Percentiles rank a stretch among this genome's conserved stretches.
phyloP scores from a whole-genome alignment of 345 rosid species.

The Sonneratia caseolaris region DNA sequence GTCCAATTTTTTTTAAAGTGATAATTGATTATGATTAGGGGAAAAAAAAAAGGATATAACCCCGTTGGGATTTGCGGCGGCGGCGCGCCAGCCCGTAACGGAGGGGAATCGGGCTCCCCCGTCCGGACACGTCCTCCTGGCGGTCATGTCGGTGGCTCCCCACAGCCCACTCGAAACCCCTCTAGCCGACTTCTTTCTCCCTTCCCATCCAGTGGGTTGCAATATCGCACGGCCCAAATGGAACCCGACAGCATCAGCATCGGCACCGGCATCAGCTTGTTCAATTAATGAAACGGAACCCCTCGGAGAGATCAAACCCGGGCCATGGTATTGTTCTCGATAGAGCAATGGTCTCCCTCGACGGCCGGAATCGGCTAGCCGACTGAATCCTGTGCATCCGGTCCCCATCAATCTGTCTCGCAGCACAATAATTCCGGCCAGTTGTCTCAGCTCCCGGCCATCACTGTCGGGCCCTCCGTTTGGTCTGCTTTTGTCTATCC shows the following conservation, averaged over 20 bases:
- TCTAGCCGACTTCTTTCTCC: neutral
- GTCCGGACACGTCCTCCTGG: constrained; percentile 42
- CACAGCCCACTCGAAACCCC: constrained; percentile 16
- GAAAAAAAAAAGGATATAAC: neutral
- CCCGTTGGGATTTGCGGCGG: constrained; percentile 4
- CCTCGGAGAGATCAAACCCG: no score
- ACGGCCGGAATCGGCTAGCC: neutral
- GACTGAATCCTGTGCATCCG: neutral
- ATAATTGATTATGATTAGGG: no score
- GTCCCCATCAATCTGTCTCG: neutral
- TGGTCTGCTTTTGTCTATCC: neutral
- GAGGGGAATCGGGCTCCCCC: neutral
- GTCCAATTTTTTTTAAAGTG: no score
- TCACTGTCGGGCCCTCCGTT: neutral
- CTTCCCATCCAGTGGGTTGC: neutral
- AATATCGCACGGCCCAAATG: neutral
- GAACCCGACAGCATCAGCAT: no score
- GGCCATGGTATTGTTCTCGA: no score
- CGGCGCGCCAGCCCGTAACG: neutral
- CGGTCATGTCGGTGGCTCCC: constrained; percentile 36
- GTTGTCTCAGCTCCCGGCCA: constrained; percentile 6
- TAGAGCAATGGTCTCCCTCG: neutral
- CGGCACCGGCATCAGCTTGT: neutral
- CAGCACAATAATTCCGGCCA: constrained; percentile 3
- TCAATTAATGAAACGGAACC: neutral